These are phyloP conservation scores for Fusarium ramigenum DNA, from an alignment of 2,329 filamentous ascomycete species.

Conservation along the genomic window DNA sequence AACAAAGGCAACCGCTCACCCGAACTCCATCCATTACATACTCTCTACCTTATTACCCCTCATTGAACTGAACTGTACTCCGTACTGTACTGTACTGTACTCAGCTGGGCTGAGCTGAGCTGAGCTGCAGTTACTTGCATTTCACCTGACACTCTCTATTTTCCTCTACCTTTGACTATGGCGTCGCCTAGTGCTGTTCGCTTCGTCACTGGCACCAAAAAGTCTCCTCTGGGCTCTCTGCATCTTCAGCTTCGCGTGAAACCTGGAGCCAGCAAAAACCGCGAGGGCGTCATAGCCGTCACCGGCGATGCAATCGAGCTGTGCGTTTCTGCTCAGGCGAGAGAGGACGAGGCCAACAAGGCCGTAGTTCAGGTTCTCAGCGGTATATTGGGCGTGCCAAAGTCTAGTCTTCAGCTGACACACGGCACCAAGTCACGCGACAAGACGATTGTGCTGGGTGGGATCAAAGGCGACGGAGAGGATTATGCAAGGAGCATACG, in stretches of 20 bases:
- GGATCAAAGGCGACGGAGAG: slow-evolving; percentile 46
- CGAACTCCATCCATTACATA: background rate
- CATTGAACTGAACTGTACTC: background rate
- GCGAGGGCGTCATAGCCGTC: slow-evolving; percentile 68
- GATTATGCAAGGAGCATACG: slow-evolving; percentile 42
- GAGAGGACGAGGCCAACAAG: slow-evolving; percentile 75
- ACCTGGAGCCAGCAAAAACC: slow-evolving; percentile 68
- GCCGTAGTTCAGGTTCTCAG: slow-evolving; percentile 72
- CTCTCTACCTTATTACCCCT: slow-evolving; percentile 11
- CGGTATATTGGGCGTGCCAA: slow-evolving; percentile 67
- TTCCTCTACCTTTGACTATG: slow-evolving; percentile 28
- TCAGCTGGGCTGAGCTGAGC: background rate
- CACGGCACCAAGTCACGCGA: slow-evolving; percentile 71
- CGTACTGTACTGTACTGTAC: background rate
- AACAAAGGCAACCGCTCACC: background rate
- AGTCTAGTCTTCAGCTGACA: slow-evolving; percentile 69
- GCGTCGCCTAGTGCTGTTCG: slow-evolving; percentile 51
- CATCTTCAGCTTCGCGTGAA: slow-evolving; percentile 74
- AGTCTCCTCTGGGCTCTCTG: slow-evolving; percentile 57
- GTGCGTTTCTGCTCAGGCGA: slow-evolving; percentile 71
- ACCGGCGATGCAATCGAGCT: slow-evolving; percentile 68
- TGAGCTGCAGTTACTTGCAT: background rate
- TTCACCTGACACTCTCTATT: background rate
- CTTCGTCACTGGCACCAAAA: slow-evolving; percentile 60
- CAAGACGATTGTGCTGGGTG: slow-evolving; percentile 64